Conservation (phyloP, 306 rosid species). For the Sechiopsis laciniata region DNA sequence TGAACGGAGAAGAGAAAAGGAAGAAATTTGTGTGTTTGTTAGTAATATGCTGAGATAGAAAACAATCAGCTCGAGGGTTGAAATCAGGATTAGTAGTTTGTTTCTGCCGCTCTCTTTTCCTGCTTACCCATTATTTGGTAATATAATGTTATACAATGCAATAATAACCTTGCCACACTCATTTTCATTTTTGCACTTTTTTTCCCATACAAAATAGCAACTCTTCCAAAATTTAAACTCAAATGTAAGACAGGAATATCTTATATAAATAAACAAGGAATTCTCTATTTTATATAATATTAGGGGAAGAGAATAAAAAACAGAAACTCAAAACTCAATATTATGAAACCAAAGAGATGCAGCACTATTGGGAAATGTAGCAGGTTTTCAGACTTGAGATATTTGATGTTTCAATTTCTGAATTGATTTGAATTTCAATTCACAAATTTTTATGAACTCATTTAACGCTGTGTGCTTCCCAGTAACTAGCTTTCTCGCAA, state of each 20-base stretch:
- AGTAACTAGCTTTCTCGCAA: conserved; percentile 56
- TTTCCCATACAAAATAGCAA: conserved; percentile 3
- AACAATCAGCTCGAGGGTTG: too few relatives aligned
- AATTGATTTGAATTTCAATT: conserved; percentile 48
- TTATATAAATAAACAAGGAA: not conserved
- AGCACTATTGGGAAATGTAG: not conserved
- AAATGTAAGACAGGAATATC: not conserved
- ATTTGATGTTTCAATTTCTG: conserved; percentile 58
- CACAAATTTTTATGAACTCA: conserved; percentile 60
- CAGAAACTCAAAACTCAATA: conserved; percentile 1
- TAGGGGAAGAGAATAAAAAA: not conserved
- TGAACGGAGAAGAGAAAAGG: too few relatives aligned
- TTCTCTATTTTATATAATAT: not conserved
- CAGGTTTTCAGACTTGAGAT: conserved; percentile 47
- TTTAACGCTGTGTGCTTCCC: conserved; percentile 52
- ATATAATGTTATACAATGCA: not conserved
- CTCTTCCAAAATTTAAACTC: not conserved
- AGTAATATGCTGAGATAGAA: too few relatives aligned
- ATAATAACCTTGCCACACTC: not conserved
- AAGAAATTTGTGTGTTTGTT: too few relatives aligned
- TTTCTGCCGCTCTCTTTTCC: not conserved
- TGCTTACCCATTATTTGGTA: not conserved
- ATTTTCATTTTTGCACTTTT: not conserved
- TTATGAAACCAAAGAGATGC: not conserved
- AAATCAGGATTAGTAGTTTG: too few relatives aligned